Conservation (phyloP, 768 basidiomycete species). For the Suillus subluteus region DNA sequence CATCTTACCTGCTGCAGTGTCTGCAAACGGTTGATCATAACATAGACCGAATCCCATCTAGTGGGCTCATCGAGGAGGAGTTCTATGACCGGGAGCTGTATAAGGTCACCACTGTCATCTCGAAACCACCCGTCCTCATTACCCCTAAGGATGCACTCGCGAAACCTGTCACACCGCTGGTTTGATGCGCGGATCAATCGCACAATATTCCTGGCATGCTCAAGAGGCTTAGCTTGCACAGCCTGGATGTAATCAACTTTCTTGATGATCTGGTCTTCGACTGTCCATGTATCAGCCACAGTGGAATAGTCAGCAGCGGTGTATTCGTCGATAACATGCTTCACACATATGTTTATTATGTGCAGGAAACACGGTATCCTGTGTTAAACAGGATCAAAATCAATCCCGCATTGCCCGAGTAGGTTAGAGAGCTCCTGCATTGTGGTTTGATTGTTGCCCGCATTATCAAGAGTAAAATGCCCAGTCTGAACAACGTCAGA, state of each 20-base stretch:
- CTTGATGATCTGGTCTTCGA: no score
- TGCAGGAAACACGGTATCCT: constrained; percentile 23
- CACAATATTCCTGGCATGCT: no score
- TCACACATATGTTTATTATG: constrained; percentile 16
- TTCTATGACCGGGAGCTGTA: neutral
- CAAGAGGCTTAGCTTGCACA: no score
- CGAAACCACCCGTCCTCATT: constrained; percentile 8
- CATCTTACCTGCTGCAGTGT: constrained; percentile 12
- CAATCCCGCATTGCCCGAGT: constrained; percentile 4
- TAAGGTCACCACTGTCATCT: neutral
- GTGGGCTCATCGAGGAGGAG: constrained; percentile 37
- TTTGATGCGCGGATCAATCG: no score
- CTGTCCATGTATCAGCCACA: no score
- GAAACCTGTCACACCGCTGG: neutral
- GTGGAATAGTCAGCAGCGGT: no score
- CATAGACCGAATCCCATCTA: constrained; percentile 41
- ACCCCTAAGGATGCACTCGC: constrained; percentile 5
- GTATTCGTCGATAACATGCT: no score
- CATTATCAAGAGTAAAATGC: constrained; percentile 16
- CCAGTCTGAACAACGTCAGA: neutral
- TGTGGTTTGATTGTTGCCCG: no score
- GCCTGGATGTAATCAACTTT: no score
- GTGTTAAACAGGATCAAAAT: constrained; percentile 15
- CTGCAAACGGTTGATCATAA: constrained; percentile 33
- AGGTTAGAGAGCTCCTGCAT: constrained; percentile 9